Base-by-base conservation (phyloP, 495 filamentous ascomycete genomes). In the Podospora pseudopauciseta region DNA sequence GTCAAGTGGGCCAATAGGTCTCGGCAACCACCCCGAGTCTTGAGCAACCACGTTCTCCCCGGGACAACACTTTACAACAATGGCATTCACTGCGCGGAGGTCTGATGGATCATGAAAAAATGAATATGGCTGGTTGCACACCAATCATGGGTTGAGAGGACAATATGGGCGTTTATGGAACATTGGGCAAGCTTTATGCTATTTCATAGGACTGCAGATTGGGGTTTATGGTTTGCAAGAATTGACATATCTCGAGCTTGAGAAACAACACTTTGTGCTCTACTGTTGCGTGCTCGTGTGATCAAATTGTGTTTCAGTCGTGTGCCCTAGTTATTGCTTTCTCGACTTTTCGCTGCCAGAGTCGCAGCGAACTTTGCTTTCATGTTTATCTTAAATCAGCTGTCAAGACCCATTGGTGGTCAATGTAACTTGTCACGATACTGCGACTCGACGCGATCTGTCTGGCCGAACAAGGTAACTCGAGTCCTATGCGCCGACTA, bases 111-210 rank as follows among this genome's bases (percentile, higher is more conserved):
- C 69, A 69, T 66, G 62, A 70, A 69, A 59, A 68, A 70, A 70
- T 68, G 64, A 68, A 65, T 61, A 62, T 71, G 70, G 70, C 69
- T 73, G 75, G 68, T 76, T 76, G 72, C 68, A 63, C 68, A 68
- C 62, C 72, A 71, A 77, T 16, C 58, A 71, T 44, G 26, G 74
- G 74, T 76, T 75, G 75, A 72, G 71, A 44, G 39, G 72, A 68
- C 65, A 39, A 67, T 53, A 63, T 62, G 63, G 44, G 67, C 65
- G 72, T 72, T 75, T 73, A 67, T 59, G 71, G 66, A 32, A 11
- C 39, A 73, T 64, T 63, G 69, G 68, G 72, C 57, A 69, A 74
- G 68, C 67, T 68, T 63, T 32, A 18, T 64, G 71, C 60, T 65
- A 49, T 68, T 49, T 66, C 68, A 68, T 69, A 67, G 67, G 65